Conservation (phyloP, 108 stramenopile species). For the Nannochloropsis gaditana region DNA sequence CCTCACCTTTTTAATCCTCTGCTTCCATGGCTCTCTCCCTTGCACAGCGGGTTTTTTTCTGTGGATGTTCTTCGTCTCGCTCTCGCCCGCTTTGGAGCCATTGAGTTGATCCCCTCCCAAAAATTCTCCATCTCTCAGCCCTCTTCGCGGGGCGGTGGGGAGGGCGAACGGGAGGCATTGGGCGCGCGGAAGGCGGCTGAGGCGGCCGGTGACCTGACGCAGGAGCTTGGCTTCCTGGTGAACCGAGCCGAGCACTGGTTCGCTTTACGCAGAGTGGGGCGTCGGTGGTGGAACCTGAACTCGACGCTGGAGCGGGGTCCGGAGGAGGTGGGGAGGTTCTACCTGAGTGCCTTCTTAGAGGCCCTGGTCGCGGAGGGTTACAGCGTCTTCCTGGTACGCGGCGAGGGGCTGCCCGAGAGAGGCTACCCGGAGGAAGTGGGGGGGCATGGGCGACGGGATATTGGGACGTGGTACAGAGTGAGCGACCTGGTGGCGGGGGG, state of each 20-base stretch:
- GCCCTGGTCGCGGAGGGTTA: constrained; percentile 47
- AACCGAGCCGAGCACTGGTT: constrained; percentile 51
- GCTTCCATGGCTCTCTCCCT: neutral
- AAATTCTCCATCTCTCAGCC: no score
- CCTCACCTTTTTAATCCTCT: neutral
- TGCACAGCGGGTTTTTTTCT: neutral
- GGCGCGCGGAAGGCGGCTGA: neutral
- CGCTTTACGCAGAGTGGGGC: constrained; percentile 39
- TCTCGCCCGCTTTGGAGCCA: neutral
- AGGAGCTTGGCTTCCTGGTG: constrained; percentile 44
- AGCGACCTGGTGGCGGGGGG: neutral
- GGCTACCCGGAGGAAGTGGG: neutral
- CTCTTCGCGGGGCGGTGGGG: no score
- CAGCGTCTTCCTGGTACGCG: constrained; percentile 49
- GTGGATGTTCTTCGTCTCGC: constrained; percentile 6
- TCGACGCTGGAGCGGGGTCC: constrained; percentile 42
- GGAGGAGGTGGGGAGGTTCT: constrained; percentile 23
- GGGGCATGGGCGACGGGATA: neutral
- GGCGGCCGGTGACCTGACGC: neutral
- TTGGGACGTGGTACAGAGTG: constrained; percentile 13
- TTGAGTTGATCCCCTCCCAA: neutral
- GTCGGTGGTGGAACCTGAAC: constrained; percentile 53
- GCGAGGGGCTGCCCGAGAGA: constrained; percentile 25
- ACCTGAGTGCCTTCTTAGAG: constrained; percentile 21
- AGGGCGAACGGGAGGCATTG: neutral